These are phyloP conservation scores for Gossypium arboreum DNA, from an alignment of 345 rosid genomes.

Conservation along the genomic window DNA sequence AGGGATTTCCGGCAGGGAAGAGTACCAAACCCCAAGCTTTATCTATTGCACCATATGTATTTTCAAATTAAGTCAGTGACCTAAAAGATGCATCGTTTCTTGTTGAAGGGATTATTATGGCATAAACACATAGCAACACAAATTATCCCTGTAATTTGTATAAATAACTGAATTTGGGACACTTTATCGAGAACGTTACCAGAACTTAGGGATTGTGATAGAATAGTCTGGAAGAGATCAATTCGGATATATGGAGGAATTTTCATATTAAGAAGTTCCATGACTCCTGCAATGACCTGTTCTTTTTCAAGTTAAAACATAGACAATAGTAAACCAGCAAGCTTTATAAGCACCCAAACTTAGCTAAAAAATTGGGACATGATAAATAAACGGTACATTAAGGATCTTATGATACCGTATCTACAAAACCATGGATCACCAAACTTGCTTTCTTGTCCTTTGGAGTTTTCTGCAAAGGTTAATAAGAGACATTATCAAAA, in stretches of 20 bases:
- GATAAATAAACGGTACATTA: not conserved
- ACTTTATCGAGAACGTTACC: conserved; percentile 29
- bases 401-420: conserved; percentile 49
- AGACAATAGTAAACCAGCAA: not conserved
- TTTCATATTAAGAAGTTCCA: conserved; percentile 58
- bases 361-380: not conserved
- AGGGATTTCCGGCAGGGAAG: not conserved
- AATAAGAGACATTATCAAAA: conserved; percentile 10
- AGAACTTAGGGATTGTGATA: conserved; percentile 58
- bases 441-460: conserved; percentile 93
- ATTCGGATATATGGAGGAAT: conserved; percentile 80
- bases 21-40: not conserved
- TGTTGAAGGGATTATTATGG: not conserved
- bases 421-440: conserved; percentile 89
- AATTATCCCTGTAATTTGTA: not conserved
- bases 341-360: not conserved
- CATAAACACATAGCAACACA: not conserved
- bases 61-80: conserved; percentile 3
- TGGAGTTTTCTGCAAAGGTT: conserved; percentile 71
- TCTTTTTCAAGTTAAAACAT: conserved; percentile 29
- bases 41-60: not conserved
- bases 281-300: conserved; percentile 85
- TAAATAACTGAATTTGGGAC: not conserved
- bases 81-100: not conserved
- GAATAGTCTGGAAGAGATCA: conserved; percentile 64